Evolutionary conservation across 192 early-diverging fungal species (phyloP), one percentile per base, ranked within the genome.

Genomic region (Dispira parvispora): DNA sequence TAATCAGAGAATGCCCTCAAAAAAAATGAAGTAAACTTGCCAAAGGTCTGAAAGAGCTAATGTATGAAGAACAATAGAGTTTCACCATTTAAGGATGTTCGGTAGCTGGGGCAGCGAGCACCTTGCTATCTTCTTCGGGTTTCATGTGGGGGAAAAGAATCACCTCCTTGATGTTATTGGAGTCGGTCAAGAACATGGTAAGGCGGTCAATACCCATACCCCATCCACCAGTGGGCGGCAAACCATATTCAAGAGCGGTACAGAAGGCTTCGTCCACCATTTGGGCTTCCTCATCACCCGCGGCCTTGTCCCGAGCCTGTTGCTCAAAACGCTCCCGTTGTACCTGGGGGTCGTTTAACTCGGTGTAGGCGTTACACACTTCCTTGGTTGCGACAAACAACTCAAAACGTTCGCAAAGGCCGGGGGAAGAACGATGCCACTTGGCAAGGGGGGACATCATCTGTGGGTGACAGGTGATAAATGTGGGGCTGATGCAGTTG

Each of bases 391-490:
- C 94, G 8, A 99, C 93, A 71, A 98, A 98, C 68, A 90, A 84
- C 79, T 98, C 95, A 68, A 98, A 98, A 49, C 95, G 91, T 74
- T 98, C 95, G 81, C 91, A 95, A 43, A 98, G 78, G 45, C 96
- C 96, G 45, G 86, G 77, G 54, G 78, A 79, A 43, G 82, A 81
- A 62, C 96, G 88, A 70, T 98, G 94, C 62, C 84, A 84, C 86
- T 99, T 99, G 73, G 96, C 94, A 44, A 99, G 76, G 38, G 96
- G 96, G 53, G 91, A 94, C 96, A 99, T 99, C 85, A 99, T 92
- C 77, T 88, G 85, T 45, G 96, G 96, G 70, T 99, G 96, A 63
- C 94, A 89, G 70, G 75, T 88, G 69, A 99, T 97, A 76, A 97
- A 99, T 47, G 92, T 88, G 18, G 96, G 96, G 68, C 66, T 84